Evolutionary conservation across 2,329 filamentous ascomycete genomes (phyloP).

Genomic region (Clonostachys rhizophaga): DNA sequence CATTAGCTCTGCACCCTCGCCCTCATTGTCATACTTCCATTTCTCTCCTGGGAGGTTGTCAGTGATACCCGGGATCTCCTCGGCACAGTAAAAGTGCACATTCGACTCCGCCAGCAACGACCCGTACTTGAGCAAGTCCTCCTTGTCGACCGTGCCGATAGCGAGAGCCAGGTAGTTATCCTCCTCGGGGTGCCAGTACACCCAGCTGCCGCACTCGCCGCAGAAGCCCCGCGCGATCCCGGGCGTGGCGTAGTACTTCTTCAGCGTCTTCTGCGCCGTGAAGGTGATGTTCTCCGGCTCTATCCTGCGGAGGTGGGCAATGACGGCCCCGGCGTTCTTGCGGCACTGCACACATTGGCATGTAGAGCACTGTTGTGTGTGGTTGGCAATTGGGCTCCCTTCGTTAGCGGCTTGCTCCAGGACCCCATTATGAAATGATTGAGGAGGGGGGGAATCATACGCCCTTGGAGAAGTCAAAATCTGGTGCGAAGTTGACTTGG

Average conservation of each 20-base stretch:
- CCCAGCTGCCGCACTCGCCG: slow-evolving; percentile 37
- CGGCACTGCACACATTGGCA: slow-evolving; percentile 55
- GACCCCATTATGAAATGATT: not conserved
- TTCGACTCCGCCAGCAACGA: slow-evolving; percentile 28
- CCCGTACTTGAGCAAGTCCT: slow-evolving; percentile 32
- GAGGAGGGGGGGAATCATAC: slow-evolving; percentile 13
- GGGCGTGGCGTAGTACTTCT: slow-evolving; percentile 32
- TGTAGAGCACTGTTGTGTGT: slow-evolving; percentile 27
- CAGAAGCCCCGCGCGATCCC: slow-evolving; percentile 41
- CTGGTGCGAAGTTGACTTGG: slow-evolving; percentile 34
- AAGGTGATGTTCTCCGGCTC: slow-evolving; percentile 2
- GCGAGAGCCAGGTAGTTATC: slow-evolving; percentile 23
- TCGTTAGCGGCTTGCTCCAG: not conserved
- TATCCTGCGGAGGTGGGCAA: slow-evolving; percentile 33
- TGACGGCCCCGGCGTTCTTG: slow-evolving; percentile 41
- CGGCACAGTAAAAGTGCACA: slow-evolving; percentile 33
- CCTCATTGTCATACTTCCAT: slow-evolving; percentile 11
- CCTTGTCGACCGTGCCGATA: slow-evolving; percentile 38
- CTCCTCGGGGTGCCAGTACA: slow-evolving; percentile 36
- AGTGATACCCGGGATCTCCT: slow-evolving; percentile 43
- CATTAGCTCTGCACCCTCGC: slow-evolving; percentile 9
- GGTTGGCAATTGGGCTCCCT: not conserved
- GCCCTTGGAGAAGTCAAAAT: slow-evolving; percentile 34
- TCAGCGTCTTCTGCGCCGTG: slow-evolving; percentile 20
- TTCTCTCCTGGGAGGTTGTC: slow-evolving; percentile 26